Base-by-base conservation (phyloP, 805 yeast genomes). In the Zygotorulaspora danielsina region DNA sequence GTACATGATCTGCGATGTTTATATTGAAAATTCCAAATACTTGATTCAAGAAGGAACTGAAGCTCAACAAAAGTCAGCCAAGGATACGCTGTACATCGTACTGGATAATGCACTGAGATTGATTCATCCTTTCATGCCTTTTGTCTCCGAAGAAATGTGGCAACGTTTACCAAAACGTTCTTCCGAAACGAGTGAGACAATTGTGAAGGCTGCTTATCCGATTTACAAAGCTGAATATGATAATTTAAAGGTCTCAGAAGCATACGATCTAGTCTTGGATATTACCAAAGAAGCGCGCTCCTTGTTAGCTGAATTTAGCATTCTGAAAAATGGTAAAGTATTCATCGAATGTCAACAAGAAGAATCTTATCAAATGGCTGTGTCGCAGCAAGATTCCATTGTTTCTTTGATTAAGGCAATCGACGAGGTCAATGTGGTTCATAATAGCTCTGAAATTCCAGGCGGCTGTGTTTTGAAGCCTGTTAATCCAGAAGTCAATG, bases 61-160 rank as follows among this genome's bases (percentile, higher is more conserved):
- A 19, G 82, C 67, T 47, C 95, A 93, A 71, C 75, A 80, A 70
- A 76, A 77, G 64, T 84, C 95, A 39, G 98, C 97, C 12, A 84
- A 82, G 70, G 94, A 90, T 64, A 93, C 97, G 17, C 73, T 93
- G 51, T 93, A 88, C 78, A 85, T 93, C 24, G 78, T 95, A 69
- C 73, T 90, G 53, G 97, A 93, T 58, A 84, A 84, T 51, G 96
- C 96, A 8, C 75, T 90, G 70, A 81, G 75, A 63, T 63, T 93
- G 70, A 93, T 90, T 53, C 97, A 90, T 63, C 98, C 98, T 63
- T 93, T 87, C 73, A 93, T 93, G 98, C 98, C 98, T 27, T 93
- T 78, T 63, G 72, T 93, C 51, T 82, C 97, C 34, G 98, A 93
- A 68, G 98, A 93, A 73, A 78, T 93, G 85, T 93, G 97, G 97